Evolutionary conservation across 2,329 filamentous ascomycete species (phyloP).

Genomic region (Neonectria ditissima): DNA sequence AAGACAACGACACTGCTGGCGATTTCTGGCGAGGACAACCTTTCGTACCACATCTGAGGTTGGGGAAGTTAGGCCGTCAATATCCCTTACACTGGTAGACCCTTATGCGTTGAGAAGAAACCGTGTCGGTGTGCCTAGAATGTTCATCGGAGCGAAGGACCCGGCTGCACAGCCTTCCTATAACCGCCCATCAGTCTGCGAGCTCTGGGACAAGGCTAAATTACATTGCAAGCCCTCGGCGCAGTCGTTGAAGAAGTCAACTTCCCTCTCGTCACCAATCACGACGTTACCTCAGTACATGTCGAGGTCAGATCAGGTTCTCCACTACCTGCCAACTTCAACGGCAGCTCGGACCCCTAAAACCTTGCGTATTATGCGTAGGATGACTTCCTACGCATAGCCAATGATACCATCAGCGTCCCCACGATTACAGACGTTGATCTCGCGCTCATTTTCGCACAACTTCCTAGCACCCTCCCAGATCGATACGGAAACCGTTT

Average conservation of each 20-base stretch:
- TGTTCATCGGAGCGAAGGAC: conserved; percentile 59
- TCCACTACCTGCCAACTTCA: not conserved
- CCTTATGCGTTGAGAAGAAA: too few relatives aligned
- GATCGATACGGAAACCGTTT: conserved; percentile 2
- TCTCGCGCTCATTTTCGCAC: not conserved
- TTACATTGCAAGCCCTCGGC: conserved; percentile 54
- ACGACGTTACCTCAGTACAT: not conserved
- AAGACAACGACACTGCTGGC: conserved; percentile 55
- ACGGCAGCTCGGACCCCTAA: not conserved
- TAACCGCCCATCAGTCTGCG: conserved; percentile 24
- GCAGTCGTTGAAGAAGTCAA: conserved; percentile 47
- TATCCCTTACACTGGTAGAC: conserved; percentile 34
- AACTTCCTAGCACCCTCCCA: conserved; percentile 1
- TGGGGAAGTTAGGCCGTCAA: conserved; percentile 47
- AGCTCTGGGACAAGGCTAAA: conserved; percentile 48
- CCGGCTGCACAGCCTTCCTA: not conserved
- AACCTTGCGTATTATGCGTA: not conserved
- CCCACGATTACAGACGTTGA: not conserved
- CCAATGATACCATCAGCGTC: not conserved
- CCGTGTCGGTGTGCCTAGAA: conserved; percentile 61
- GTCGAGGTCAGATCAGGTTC: not conserved
- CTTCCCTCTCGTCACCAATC: conserved; percentile 48
- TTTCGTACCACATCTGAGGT: conserved; percentile 51
- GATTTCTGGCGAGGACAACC: conserved; percentile 68
- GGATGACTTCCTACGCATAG: not conserved